Percentiles rank a stretch among this genome's conserved stretches.
These are phyloP conservation scores for Coemansia sp. DNA, from an alignment of 192 early-diverging fungal species.

Conservation along the genomic window DNA sequence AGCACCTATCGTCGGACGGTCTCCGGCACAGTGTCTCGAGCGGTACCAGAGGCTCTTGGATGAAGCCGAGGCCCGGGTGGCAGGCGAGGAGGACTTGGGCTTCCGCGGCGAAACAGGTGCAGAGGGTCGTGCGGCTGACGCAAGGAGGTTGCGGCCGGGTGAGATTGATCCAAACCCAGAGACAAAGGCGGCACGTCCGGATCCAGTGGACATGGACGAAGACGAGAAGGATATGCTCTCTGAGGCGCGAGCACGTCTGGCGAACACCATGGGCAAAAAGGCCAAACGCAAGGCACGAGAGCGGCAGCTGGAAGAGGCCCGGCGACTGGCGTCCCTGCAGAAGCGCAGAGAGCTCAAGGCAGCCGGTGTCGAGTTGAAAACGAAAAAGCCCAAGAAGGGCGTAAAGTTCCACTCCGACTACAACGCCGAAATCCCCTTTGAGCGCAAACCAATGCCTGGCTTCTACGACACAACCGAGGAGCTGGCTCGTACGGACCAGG, in stretches of 20 bases:
- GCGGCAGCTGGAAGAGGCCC: constrained; percentile 93
- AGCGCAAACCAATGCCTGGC: constrained; percentile 80
- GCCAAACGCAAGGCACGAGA: constrained; percentile 99
- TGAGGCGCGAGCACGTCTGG: constrained; percentile 94
- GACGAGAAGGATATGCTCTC: constrained; percentile 99
- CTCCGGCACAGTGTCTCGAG: constrained; percentile 95
- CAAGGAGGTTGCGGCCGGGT: constrained; percentile 82
- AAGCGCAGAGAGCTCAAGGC: constrained; percentile 96
- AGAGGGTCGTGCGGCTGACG: constrained; percentile 53
- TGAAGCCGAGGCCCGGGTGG: constrained; percentile 88
- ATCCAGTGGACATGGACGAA: constrained; percentile 99
- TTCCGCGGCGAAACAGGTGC: constrained; percentile 60
- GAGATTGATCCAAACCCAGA: constrained; percentile 98
- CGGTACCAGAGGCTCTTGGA: constrained; percentile 93
- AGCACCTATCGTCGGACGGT: constrained; percentile 95
- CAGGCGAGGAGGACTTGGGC: constrained; percentile 56
- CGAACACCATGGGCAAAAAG: constrained; percentile 99
- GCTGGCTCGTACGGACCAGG: constrained; percentile 49
- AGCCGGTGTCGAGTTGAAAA: constrained; percentile 85
- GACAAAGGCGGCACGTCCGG: constrained; percentile 93
- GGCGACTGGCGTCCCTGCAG: constrained; percentile 84
- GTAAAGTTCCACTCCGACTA: constrained; percentile 75
- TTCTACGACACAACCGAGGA: constrained; percentile 94
- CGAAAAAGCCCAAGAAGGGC: constrained; percentile 66
- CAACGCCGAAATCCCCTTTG: constrained; percentile 95